Base-by-base conservation (phyloP, 140 eudicot species). In the Stevia rebaudiana region DNA sequence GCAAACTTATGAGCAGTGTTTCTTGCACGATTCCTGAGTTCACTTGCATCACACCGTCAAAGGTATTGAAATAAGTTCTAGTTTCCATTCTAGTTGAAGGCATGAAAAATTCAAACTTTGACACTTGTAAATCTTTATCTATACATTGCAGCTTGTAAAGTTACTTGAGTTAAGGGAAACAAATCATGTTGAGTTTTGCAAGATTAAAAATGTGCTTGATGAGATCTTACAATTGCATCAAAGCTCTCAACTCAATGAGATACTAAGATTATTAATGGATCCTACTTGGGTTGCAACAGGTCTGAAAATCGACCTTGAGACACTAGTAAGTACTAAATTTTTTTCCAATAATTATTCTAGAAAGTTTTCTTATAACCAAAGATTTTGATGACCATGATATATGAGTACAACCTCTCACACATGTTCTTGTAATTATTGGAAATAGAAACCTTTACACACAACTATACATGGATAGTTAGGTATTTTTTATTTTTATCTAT, bases 211-310 rank as follows among this genome's bases (percentile, higher is more conserved):
- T 21, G 84, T 88, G 64, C 82, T 84, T 64, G 96, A 88, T 70
- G 95, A 92, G 71, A 65, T 85, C 55, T 63, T 88, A 52, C 92
- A 79, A 68, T 65, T 92, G 84, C 47, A 77, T 35, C 49, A 65
- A 62, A 88, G 78, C 62, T 47, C 84, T 11, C 94, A 83, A 67
- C 98, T 92, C 49, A 65, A 61, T 23, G 80, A 81, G 65, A 92
- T 88, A 62, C 73, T 92, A 39, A 76, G 73, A 58, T 81, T 81
- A 37, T 65, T 92, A 65, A 80, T 88, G 80, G 94, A 81, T 72
- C 98, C 98, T 69, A 85, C 98, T 68, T 85, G 87, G 86, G 95
- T 74, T 60, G 94, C 96, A 30, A 92, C 96, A 17, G 98, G 96
- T 37, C 70, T 92, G 61, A 88, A 83, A 68, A 63, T 85, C 48